Conservation (phyloP, 2,329 filamentous ascomycete species). For the Lecanicillium sp. region DNA sequence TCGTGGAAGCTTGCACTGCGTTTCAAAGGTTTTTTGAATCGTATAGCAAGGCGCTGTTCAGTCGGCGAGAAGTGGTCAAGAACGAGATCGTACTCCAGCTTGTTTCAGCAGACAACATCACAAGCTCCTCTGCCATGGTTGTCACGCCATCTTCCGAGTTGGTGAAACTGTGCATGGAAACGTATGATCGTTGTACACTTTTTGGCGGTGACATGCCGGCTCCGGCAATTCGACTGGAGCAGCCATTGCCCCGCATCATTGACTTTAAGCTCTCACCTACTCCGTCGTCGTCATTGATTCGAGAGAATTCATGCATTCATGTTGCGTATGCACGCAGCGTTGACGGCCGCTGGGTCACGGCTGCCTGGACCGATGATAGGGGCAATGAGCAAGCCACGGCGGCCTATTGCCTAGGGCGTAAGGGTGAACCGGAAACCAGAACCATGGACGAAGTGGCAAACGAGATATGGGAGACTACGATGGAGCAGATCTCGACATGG, state of each 20-base stretch:
- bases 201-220: slow-evolving; percentile 53
- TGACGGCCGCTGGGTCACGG: slow-evolving; percentile 72
- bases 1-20: slow-evolving; percentile 65
- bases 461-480: slow-evolving; percentile 73
- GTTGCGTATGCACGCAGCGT: slow-evolving; percentile 71
- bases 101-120: slow-evolving; percentile 61
- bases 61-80: slow-evolving; percentile 36
- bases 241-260: slow-evolving; percentile 61
- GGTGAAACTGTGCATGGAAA: slow-evolving; percentile 61
- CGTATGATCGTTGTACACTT: slow-evolving; percentile 67
- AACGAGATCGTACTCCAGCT: slow-evolving; percentile 75
- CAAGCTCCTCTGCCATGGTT: slow-evolving; percentile 55
- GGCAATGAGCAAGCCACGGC: slow-evolving; percentile 67
- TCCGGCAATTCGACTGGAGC: slow-evolving; percentile 67
- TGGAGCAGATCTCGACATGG: slow-evolving; percentile 63
- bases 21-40: slow-evolving; percentile 67
- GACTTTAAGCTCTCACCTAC: slow-evolving; percentile 66
- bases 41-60: slow-evolving; percentile 39
- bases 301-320: slow-evolving; percentile 76
- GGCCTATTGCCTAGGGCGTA: slow-evolving; percentile 64
- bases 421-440: slow-evolving; percentile 45
- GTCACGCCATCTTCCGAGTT: slow-evolving; percentile 57
- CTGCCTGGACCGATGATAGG: slow-evolving; percentile 73
- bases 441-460: slow-evolving; percentile 58
- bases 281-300: slow-evolving; percentile 65